A percentile compares a stretch with the other conserved stretches of the same genome.
phyloP scores from a whole-genome alignment of 768 basidiomycete species.

The Dentipellis sp. region DNA sequence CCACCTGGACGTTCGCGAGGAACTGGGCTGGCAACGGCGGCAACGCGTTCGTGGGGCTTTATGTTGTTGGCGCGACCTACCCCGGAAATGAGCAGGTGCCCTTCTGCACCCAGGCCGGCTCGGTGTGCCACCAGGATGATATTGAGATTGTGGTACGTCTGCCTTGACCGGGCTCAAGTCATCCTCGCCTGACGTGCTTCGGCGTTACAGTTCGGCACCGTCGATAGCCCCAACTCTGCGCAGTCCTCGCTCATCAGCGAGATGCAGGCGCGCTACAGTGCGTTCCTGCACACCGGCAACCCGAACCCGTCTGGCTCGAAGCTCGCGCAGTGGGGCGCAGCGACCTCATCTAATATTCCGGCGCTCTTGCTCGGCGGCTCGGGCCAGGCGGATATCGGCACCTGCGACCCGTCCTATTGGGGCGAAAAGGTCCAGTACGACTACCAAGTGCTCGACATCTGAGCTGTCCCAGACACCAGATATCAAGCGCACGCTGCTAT shows the following conservation, averaged over 20 bases:
- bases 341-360: constrained; percentile 42
- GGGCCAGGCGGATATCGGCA: constrained; percentile 41
- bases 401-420: constrained; percentile 63
- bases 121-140: constrained; percentile 77
- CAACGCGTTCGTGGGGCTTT: constrained; percentile 57
- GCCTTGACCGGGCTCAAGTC: background rate
- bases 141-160: constrained; percentile 64
- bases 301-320: constrained; percentile 47
- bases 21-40: constrained; percentile 61
- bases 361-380: constrained; percentile 54
- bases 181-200: background rate
- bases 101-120: constrained; percentile 46
- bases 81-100: constrained; percentile 49
- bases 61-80: constrained; percentile 60
- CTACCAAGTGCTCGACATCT: constrained; percentile 47
- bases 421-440: constrained; percentile 54
- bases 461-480: background rate
- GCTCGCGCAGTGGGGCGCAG: constrained; percentile 40
- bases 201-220: constrained; percentile 37
- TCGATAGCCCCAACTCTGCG: constrained; percentile 39
- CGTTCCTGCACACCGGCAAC: constrained; percentile 52
- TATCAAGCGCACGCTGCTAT: too few species aligned
- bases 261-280: constrained; percentile 59
- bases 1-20: constrained; percentile 62
- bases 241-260: constrained; percentile 55